Base-by-base conservation (phyloP, 495 filamentous ascomycete species). In the Tuber umbilicatum region DNA sequence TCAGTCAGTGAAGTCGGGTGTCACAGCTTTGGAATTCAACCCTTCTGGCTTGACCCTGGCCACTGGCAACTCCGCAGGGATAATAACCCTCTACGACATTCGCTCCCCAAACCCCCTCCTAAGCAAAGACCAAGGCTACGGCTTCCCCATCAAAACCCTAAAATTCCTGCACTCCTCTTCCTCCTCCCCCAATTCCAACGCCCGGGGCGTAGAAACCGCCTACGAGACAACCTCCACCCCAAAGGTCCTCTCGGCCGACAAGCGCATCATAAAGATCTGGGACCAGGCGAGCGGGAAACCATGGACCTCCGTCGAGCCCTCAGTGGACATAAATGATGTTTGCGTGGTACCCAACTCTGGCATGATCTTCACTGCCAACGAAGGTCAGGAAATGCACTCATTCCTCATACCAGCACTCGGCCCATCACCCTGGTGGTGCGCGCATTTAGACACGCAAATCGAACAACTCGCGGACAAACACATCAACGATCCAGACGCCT, bases 221-320 rank as follows among this genome's bases (percentile, higher is more conserved):
- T 78, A 78, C 55, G 75, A 78, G 19, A 83, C 83, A n/a, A 86
- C 87, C 68, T 88, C 90, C 72, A 92, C 94, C 72, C 91, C 93
- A 41, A 97, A 97, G 84, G 89, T 99, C 70, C 85, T 99, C 50
- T 94, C 93, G 1, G 87, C 93, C 17, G 96, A 98, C 83, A 97
- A 96, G 83, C 87, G 93, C 75, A 97, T 97, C 76, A 97, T 99
- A 85, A 99, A 99, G 84, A 89, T 99, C 41, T 98, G 94, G 92
- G 92, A 97, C 73, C 88, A 92, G 40, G 85, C 89, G 31, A 89
- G 90, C 73, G 94, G 94, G 67, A 88, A 87, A 27, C 91, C 94
- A 3, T 99, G 94, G 94, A 97, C 94, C 0, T 96, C 93, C 1
- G 92, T 98, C 64, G 94, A 98, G 81, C 96, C 96, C 1, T 88